Evolutionary conservation across 164 flowering plant genomes (phyloP).

Genomic region (Liquidambar formosana): DNA sequence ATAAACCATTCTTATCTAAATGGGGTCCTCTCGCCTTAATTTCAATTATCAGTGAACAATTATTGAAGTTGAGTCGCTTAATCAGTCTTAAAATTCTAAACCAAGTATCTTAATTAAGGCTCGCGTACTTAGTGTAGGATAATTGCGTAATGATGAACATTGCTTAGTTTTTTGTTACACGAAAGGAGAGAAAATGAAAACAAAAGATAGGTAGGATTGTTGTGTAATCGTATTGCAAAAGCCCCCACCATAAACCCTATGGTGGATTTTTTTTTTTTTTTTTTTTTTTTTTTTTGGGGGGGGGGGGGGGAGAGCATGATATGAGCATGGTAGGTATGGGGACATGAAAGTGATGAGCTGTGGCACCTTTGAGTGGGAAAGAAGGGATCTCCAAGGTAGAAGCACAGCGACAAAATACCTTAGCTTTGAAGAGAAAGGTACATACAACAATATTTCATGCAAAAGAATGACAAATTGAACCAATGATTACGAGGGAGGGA

Average conservation of each 20-base stretch:
- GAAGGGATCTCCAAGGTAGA: slow-evolving; percentile 34
- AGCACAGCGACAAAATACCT: slow-evolving; percentile 26
- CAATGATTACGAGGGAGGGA: neutral
- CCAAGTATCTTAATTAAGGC: no score
- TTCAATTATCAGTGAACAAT: no score
- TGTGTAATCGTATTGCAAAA: neutral
- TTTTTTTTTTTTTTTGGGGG: no score
- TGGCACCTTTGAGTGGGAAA: slow-evolving; percentile 35
- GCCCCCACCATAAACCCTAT: neutral
- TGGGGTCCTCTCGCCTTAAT: no score
- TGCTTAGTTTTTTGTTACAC: neutral
- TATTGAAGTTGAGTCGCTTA: no score
- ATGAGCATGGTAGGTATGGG: no score
- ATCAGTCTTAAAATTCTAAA: no score
- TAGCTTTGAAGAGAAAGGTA: slow-evolving; percentile 55
- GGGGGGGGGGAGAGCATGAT: no score
- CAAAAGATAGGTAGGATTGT: neutral
- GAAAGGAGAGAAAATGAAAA: neutral
- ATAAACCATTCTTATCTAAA: neutral
- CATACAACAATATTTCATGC: slow-evolving; percentile 11
- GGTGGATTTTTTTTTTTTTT: neutral
- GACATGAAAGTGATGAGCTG: slow-evolving; percentile 15
- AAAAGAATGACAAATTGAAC: neutral
- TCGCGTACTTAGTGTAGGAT: neutral
- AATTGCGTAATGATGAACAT: neutral